Base-by-base conservation (phyloP, 1,139 yeast species). In the Geotrichum australiense region DNA sequence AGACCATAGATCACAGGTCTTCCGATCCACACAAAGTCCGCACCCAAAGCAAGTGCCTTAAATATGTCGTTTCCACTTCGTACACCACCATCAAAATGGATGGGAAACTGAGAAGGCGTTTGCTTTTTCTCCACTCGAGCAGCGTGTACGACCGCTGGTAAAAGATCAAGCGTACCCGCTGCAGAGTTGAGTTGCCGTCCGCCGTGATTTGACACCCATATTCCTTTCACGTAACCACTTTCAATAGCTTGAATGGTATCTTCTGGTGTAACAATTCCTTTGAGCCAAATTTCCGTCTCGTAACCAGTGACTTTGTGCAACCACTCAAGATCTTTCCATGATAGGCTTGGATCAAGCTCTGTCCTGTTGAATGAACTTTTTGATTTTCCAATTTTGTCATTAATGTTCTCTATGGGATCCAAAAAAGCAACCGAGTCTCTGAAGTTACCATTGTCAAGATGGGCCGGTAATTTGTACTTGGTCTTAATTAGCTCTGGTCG, bases 1-100 rank as follows among this genome's bases (percentile, higher is more conserved):
- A 78, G 70, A 8, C 84, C 82, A 55, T 78, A 78, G 21, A 78
- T 63, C 53, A 77, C 78, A 0, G 85, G 83, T 46, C 85, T 63
- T 4, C 85, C 86, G 28, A 79, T 60, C 48, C 85, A 83, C 19
- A 79, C 85, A 24, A 80, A 83, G 48, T 74, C 76, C 4, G 86
- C 86, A 4, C 86, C 86, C n/a, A 79, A 63, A 43, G 82, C 78
- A 21, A 79, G 59, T 0, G 85, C 84, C 52, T 78, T 78, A 50
- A 79, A 65, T n/a, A 79, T 63, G 57, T 79, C 86, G 3, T 78
- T 70, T 5, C 83, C 85, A 53, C 82, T 66, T 50, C 85, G 67
- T 29, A 79, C 67, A 19, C 86, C 86, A 20, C 85, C 85, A 53
- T 79, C 86, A 37, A 79, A 61, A 54, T 68, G 80, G 2, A 79